Evolutionary conservation across 768 basidiomycete genomes (phyloP).

Genomic region (Lepiota brunneoincarnata): DNA sequence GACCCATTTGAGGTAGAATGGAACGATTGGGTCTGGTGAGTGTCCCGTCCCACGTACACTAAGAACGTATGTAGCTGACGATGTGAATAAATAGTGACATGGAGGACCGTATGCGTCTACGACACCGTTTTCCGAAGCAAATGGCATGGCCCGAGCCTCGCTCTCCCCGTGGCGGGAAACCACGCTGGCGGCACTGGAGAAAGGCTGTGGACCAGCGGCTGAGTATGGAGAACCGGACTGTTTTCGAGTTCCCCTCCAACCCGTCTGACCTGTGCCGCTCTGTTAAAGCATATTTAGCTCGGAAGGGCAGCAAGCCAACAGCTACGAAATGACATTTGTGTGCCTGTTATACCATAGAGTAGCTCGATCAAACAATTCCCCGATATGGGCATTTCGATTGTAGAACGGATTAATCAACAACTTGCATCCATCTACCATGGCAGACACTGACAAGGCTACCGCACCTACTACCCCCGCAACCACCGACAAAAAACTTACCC

Average conservation of each 20-base stretch:
- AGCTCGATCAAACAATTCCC: slow-evolving; percentile 2
- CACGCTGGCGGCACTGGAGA: slow-evolving; percentile 9
- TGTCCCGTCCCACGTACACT: slow-evolving; percentile 6
- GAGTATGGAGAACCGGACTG: slow-evolving; percentile 16
- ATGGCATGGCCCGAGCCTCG: slow-evolving; percentile 51
- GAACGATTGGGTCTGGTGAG: slow-evolving; percentile 70
- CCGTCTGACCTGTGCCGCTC: slow-evolving; percentile 39
- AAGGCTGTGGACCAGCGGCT: slow-evolving; percentile 8
- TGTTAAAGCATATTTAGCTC: slow-evolving; percentile 54
- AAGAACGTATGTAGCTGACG: slow-evolving; percentile 6
- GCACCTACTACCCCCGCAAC: slow-evolving; percentile 38
- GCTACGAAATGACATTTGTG: background rate
- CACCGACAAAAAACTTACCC: slow-evolving; percentile 47
- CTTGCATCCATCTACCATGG: slow-evolving; percentile 38
- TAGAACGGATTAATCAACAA: slow-evolving; percentile 15
- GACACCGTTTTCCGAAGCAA: slow-evolving; percentile 41
- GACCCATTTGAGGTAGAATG: slow-evolving; percentile 60
- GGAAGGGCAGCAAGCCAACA: slow-evolving; percentile 30
- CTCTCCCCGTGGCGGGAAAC: slow-evolving; percentile 17
- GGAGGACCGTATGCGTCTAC: slow-evolving; percentile 67
- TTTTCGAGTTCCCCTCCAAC: slow-evolving; percentile 26
- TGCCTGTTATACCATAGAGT: background rate
- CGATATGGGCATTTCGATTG: slow-evolving; percentile 21
- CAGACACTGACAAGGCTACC: slow-evolving; percentile 53
- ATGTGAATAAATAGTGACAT: slow-evolving; percentile 54